These are phyloP conservation scores for Hymenoscyphus scutula DNA, from an alignment of 2,329 filamentous ascomycete species.

Conservation along the genomic window DNA sequence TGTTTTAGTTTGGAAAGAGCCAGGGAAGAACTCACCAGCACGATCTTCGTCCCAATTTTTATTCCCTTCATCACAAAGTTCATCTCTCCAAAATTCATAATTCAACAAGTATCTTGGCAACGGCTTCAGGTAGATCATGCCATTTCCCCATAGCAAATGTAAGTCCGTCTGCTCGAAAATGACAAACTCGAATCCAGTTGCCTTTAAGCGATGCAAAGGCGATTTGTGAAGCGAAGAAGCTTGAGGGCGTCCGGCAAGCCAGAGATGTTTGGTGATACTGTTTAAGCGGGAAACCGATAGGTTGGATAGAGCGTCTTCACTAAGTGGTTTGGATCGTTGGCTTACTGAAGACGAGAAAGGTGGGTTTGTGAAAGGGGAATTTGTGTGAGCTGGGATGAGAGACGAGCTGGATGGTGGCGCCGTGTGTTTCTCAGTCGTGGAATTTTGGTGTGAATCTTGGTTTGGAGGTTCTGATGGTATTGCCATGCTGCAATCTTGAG, in stretches of 20 bases:
- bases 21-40: background rate
- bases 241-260: conserved; percentile 17
- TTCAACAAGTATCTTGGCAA: conserved; percentile 35
- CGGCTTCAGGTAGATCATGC: conserved; percentile 38
- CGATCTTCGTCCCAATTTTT: background rate
- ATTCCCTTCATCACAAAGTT: conserved; percentile 11
- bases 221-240: conserved; percentile 8
- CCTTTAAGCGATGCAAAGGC: conserved; percentile 35
- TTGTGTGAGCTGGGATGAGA: background rate
- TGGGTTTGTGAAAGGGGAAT: background rate
- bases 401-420: background rate
- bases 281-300: conserved; percentile 26
- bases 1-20: background rate
- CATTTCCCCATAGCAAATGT: conserved; percentile 37
- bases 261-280: conserved; percentile 17
- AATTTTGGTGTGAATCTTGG: background rate
- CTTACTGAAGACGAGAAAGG: conserved; percentile 3
- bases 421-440: background rate
- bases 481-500: background rate
- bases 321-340: conserved; percentile 1
- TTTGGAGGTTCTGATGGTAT: background rate
- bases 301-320: conserved; percentile 4
- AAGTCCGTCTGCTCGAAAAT: conserved; percentile 38
- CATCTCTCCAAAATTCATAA: conserved; percentile 29
- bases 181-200: conserved; percentile 34